These are phyloP conservation scores for Claviceps sorghi DNA, from an alignment of 2,329 filamentous ascomycete genomes.

Conservation along the genomic window DNA sequence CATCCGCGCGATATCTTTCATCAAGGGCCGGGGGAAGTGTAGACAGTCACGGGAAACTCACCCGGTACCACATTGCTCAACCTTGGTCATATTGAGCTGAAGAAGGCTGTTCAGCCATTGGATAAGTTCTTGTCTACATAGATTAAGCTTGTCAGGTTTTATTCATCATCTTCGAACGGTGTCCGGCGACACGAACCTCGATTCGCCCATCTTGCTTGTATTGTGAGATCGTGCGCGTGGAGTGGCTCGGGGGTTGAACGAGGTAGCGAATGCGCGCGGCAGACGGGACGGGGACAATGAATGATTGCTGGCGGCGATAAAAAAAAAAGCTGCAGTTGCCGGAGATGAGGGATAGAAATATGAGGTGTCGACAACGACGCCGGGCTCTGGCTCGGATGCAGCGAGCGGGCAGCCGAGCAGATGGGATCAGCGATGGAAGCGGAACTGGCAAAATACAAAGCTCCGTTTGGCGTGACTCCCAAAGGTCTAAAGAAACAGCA, in stretches of 20 bases:
- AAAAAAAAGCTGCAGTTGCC: constrained; percentile 2
- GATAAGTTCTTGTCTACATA: constrained; percentile 76
- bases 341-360: constrained; percentile 1
- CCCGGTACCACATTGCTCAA: constrained; percentile 98
- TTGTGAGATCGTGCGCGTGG: constrained; percentile 3
- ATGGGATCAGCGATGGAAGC: constrained; percentile 7
- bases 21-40: constrained; percentile 8
- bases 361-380: neutral
- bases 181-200: constrained; percentile 22
- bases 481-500: neutral
- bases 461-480: neutral
- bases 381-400: constrained; percentile 1
- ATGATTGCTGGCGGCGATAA: neutral
- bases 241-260: neutral
- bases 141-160: constrained; percentile 10
- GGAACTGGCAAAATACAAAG: constrained; percentile 6
- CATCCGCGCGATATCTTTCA: neutral
- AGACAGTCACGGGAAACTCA: constrained; percentile 24
- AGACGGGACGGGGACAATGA: neutral
- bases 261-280: neutral
- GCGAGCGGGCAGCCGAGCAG: neutral
- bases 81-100: constrained; percentile 94
- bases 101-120: constrained; percentile 96
- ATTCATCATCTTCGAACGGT: neutral
- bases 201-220: constrained; percentile 31